Evolutionary conservation across 1,284 basidiomycete species (phyloP).

Genomic region (Ganoderma lingzhi): DNA sequence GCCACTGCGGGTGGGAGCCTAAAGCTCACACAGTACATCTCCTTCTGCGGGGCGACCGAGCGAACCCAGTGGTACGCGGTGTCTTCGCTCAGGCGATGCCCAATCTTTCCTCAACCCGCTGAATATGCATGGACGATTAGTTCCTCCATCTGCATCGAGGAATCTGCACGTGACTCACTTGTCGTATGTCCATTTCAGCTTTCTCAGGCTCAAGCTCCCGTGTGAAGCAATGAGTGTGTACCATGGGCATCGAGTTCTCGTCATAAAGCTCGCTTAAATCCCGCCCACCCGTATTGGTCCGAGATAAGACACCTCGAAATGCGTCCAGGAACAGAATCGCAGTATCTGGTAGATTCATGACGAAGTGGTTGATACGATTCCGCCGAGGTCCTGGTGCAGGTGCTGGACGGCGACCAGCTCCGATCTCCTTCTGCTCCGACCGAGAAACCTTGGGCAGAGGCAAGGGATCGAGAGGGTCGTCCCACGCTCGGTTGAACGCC

Average conservation of each 20-base stretch:
- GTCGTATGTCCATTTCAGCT: slow-evolving; percentile 80
- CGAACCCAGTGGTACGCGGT: slow-evolving; percentile 82
- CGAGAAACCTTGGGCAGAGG: slow-evolving; percentile 57
- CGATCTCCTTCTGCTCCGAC: slow-evolving; percentile 46
- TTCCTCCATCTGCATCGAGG: slow-evolving; percentile 13
- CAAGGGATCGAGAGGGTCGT: slow-evolving; percentile 70
- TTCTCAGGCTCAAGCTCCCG: slow-evolving; percentile 78
- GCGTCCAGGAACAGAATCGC: slow-evolving; percentile 93
- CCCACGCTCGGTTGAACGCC: slow-evolving; percentile 61
- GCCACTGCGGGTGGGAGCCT: slow-evolving; percentile 74
- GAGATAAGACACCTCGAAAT: slow-evolving; percentile 77
- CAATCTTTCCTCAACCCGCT: slow-evolving; percentile 84
- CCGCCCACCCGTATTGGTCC: slow-evolving; percentile 43
- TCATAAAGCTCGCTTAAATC: slow-evolving; percentile 57
- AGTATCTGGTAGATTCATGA: slow-evolving; percentile 97
- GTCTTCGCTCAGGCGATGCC: slow-evolving; percentile 60
- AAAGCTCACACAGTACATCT: slow-evolving; percentile 99
- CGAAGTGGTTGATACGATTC: slow-evolving; percentile 82
- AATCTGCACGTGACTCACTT: slow-evolving; percentile 58
- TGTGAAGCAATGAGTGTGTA: slow-evolving; percentile 98
- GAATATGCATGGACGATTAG: slow-evolving; percentile 25
- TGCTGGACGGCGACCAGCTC: slow-evolving; percentile 14
- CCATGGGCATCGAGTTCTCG: slow-evolving; percentile 74
- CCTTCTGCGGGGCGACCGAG: slow-evolving; percentile 95
- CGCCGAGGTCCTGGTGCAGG: slow-evolving; percentile 45